Base-by-base conservation (phyloP, 2,329 filamentous ascomycete species). In the Anisogramma anomala region DNA sequence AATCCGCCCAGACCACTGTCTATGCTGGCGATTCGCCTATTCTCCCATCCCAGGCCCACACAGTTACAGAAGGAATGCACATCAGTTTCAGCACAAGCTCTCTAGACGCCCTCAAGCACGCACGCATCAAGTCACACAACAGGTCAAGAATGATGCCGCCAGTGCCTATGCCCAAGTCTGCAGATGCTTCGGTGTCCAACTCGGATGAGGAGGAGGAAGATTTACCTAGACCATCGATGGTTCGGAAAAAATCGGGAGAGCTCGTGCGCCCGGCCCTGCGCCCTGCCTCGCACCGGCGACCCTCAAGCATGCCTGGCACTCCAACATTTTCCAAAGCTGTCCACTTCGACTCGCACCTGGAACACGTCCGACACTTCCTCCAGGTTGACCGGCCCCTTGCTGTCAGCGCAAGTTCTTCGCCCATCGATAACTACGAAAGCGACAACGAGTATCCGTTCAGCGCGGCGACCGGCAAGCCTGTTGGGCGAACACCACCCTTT, bases 241-340 rank as follows among this genome's bases (percentile, higher is more conserved):
- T 98, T 9, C 80, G 91, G 54, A 98, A 98, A 68, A 98, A 98
- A 71, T 96, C 91, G 28, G 91, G 91, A 25, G 91, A 98, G 64
- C 72, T 98, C 26, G 91, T 98, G 43, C 81, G 91, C 53, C 91
- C 91, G 10, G 91, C 91, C 15, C 73, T 98, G 38, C 79, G 91
- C 37, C 78, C 82, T 28, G 70, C 84, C 10, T 84, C 83, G n/a
- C 74, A 76, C 49, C 74, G 85, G 49, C 77, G 91, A 43, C 89
- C 89, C 1, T 94, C 85, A 3, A 96, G 89, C 65, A 94, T 96
- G 85, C 91, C 91, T 7, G 91, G 91, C 41, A 98, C 91, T 0
- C 91, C 91, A 0, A 91, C 89, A 7, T 96, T 89, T 58, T 83
- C 82, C 51, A 98, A 98, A 62, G 87, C 84, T 10, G 91, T 98